These are phyloP conservation scores for Suhomyces ambrosiae DNA, from an alignment of 1,139 yeast species.

Conservation along the genomic window DNA sequence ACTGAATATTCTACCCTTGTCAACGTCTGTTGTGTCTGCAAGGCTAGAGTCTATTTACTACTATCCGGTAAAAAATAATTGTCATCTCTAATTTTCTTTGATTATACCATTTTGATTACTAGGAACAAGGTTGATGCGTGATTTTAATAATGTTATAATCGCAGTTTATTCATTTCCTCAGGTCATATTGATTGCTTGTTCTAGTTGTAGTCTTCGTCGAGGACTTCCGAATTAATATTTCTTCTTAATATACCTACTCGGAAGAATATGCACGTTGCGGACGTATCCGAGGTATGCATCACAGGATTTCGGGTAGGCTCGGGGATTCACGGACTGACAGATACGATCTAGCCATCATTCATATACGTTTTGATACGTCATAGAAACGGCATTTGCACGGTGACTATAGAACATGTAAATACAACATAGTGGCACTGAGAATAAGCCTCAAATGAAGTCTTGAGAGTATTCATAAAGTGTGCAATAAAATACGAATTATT, in stretches of 20 bases:
- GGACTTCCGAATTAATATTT: too few species aligned
- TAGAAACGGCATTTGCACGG: too few species aligned
- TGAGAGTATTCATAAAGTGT: too few species aligned
- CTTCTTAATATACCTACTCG: not conserved
- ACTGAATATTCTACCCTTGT: too few species aligned
- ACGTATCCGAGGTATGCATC: not conserved
- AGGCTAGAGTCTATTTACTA: not conserved
- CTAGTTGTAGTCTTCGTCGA: not conserved
- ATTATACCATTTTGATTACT: not conserved
- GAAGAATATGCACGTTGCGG: not conserved
- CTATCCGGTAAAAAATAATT: not conserved
- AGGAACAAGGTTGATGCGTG: not conserved
- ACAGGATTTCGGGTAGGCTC: too few species aligned
- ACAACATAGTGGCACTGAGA: too few species aligned
- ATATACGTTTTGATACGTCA: not conserved
- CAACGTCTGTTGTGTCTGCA: not conserved
- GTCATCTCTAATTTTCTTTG: not conserved
- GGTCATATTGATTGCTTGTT: not conserved
- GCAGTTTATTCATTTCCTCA: not conserved
- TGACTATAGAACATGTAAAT: not conserved
- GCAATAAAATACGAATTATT: too few species aligned
- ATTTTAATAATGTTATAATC: too few species aligned
- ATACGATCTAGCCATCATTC: not conserved
- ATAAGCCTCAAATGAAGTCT: too few species aligned
- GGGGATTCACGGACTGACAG: not conserved